Percentiles rank a stretch among this genome's conserved stretches.
Evolutionary conservation across 2,329 filamentous ascomycete genomes (phyloP).

Genomic region (Hypocrella siamensis): DNA sequence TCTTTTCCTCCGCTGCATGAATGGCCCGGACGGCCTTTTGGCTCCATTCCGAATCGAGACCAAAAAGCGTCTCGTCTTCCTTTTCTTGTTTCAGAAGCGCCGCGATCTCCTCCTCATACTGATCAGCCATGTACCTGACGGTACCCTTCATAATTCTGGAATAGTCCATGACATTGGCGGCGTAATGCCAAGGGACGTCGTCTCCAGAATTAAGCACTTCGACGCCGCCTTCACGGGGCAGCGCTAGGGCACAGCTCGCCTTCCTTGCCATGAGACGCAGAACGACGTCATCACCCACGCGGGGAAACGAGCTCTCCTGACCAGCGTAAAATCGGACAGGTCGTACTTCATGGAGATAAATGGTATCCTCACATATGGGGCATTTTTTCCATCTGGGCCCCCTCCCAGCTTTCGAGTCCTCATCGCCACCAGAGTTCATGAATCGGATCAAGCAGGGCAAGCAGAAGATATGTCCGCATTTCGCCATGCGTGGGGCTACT

Average conservation of each 20-base stretch:
- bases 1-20: conserved; percentile 58
- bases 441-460: conserved; percentile 85
- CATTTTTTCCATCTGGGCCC: conserved; percentile 82
- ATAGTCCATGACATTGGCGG: conserved; percentile 87
- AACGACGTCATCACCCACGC: conserved; percentile 78
- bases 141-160: conserved; percentile 91
- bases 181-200: conserved; percentile 88
- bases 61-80: conserved; percentile 85
- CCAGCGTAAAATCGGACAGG: conserved; percentile 85
- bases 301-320: conserved; percentile 67
- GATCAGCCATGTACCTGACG: conserved; percentile 67
- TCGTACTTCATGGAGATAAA: conserved; percentile 82
- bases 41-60: conserved; percentile 84
- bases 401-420: conserved; percentile 52
- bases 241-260: conserved; percentile 66
- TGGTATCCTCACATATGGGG: conserved; percentile 82
- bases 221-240: conserved; percentile 65
- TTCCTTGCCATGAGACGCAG: conserved; percentile 72
- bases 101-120: conserved; percentile 66
- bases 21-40: conserved; percentile 67
- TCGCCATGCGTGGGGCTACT: conserved; percentile 90
- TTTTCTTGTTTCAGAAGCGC: conserved; percentile 62
- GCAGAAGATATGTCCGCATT: conserved; percentile 94
- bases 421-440: conserved; percentile 71
- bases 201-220: conserved; percentile 54